phyloP scores from a whole-genome alignment of 1,139 yeast species.

The Scheffersomyces lignicola region DNA sequence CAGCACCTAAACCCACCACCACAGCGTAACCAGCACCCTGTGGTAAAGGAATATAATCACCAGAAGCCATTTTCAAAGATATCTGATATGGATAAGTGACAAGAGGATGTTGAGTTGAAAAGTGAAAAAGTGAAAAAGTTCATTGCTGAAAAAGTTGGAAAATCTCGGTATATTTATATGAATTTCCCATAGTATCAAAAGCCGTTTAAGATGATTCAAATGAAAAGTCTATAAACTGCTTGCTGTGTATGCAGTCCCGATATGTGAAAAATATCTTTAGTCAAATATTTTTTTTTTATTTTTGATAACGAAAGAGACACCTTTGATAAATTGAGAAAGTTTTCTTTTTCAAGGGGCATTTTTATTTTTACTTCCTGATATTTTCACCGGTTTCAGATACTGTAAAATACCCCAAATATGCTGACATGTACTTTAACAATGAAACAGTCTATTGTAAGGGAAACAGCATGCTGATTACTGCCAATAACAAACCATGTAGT shows the following conservation, averaged over 20 bases:
- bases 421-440: too few species aligned
- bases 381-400: too few species aligned
- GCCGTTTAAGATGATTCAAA: background rate
- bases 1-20: constrained; percentile 83
- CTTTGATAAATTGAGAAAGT: background rate
- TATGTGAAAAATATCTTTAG: background rate
- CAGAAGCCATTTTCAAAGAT: constrained; percentile 5
- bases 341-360: constrained; percentile 1
- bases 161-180: background rate
- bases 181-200: background rate
- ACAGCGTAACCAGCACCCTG: constrained; percentile 93
- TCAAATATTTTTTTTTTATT: background rate
- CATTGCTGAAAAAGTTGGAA: too few species aligned
- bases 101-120: background rate
- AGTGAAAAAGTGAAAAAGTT: background rate
- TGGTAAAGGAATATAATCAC: constrained; percentile 29
- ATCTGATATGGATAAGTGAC: too few species aligned
- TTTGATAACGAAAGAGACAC: background rate
- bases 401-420: too few species aligned
- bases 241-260: background rate
- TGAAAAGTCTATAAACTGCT: background rate
- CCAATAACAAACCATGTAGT: too few species aligned
- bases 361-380: too few species aligned
- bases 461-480: too few species aligned
- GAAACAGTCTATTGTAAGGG: too few species aligned